Base-by-base conservation (phyloP, 139 green algal genomes). In the Coccomyxa sp. region DNA sequence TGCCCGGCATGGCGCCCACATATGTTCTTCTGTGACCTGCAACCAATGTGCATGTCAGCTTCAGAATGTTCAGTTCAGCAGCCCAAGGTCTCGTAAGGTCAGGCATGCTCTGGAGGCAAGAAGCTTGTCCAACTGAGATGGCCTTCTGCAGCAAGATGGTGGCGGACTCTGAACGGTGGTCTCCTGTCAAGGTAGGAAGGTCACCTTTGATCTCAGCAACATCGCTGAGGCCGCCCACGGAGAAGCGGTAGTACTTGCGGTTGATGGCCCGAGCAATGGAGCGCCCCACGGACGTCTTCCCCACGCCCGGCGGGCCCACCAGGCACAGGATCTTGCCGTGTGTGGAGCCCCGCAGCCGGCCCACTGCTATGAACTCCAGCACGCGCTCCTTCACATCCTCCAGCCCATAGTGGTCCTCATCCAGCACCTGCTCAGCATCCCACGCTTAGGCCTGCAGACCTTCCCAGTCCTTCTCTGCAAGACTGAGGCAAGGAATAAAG, bases 1-100 rank as follows among this genome's bases (percentile, higher is more conserved):
- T 99, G 54, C 96, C 96, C 4, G 96, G 96, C 96, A 99, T 99
- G 37, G 96, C 96, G 27, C 96, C 96, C 22, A 99, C 94, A 82
- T 99, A 99, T 6, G 96, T 99, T 29, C 96, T 89, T 55, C 95
- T 82, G 85, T 97, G 92, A 31, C 88, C 83, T 87, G 76, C 71
- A 64, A 12, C 10, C 12, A 7, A 64, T 2, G 2, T 12, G 50
- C 50, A 22, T 22, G 18, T 12, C 12, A 44, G 18, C 10, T n/a
- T 31, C 7, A 75, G 35, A 22, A 54, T 29, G 5, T 27, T 37
- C 68, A 39, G 24, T 14, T 39, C 68, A 73, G 24, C 31, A 73
- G 6, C 24, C 24, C 12, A 12, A 73, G 27, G 50, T 6, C 50
- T 64, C 18, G 3, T 7, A 4, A 64, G 50, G 50, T 64, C n/a